Conservation (phyloP, 768 basidiomycete genomes). For the Boletus vinaceobasis region DNA sequence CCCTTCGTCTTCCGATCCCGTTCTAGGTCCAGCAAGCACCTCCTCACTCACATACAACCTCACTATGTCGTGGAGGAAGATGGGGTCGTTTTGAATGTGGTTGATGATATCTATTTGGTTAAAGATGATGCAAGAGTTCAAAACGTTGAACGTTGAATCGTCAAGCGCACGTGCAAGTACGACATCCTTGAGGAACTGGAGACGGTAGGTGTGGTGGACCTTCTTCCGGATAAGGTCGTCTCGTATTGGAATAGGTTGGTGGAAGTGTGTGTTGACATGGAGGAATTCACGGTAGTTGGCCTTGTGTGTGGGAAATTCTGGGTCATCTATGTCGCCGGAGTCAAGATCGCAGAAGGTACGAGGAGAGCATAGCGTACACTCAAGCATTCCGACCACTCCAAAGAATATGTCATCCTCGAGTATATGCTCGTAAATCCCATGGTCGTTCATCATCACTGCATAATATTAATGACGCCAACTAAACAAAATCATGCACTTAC, state of each 20-base stretch:
- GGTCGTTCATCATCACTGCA: slow-evolving; percentile 92
- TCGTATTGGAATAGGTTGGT: slow-evolving; percentile 82
- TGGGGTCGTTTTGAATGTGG: slow-evolving; percentile 75
- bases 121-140: slow-evolving; percentile 97
- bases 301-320: slow-evolving; percentile 94
- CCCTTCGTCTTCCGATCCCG: slow-evolving; percentile 28
- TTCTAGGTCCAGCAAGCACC: slow-evolving; percentile 44
- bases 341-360: slow-evolving; percentile 8
- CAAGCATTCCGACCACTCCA: slow-evolving; percentile 93
- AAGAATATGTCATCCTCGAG: slow-evolving; percentile 90
- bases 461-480: not conserved
- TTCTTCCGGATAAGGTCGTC: slow-evolving; percentile 76
- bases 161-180: slow-evolving; percentile 93
- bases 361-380: slow-evolving; percentile 62
- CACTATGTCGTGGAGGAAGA: slow-evolving; percentile 77
- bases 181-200: slow-evolving; percentile 97
- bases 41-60: slow-evolving; percentile 71
- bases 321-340: slow-evolving; percentile 65
- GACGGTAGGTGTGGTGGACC: slow-evolving; percentile 94
- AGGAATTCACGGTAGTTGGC: slow-evolving; percentile 97
- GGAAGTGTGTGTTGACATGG: slow-evolving; percentile 75
- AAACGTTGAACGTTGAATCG: slow-evolving; percentile 94
- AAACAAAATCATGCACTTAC: slow-evolving; percentile 46
- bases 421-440: slow-evolving; percentile 90
- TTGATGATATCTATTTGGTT: slow-evolving; percentile 98